Base-by-base conservation (phyloP, 1,139 yeast genomes). In the Suhomyces yuchorum region DNA sequence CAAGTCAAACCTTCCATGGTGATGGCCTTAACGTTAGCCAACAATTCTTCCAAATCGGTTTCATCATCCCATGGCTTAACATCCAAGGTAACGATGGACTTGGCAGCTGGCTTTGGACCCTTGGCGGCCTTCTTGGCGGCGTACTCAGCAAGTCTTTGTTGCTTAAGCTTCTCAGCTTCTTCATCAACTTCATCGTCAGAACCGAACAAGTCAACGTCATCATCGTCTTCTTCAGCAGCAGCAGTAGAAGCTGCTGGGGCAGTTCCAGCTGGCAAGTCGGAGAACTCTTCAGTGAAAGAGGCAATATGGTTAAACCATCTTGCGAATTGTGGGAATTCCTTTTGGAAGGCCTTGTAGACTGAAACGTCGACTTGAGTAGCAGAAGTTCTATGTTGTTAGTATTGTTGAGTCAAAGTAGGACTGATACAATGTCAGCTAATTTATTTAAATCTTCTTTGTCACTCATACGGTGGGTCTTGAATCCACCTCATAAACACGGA, bases 21-120 rank as follows among this genome's bases (percentile, higher is more conserved):
- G 64, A 92, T 74, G 60, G 80, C 70, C 84, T 90, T 91, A 68
- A 91, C 97, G 74, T 84, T 82, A 53, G 85, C 92, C 64, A 89
- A 77, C 78, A 93, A 73, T 75, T 85, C 85, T 52, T 93, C 96
- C 73, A 95, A 82, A 72, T 92, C 85, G 61, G 99, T 93, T 82
- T 93, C 98, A 68, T 93, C 98, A 77, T 93, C 99, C 99, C 99
- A 93, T 78, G 97, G 98, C 87, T 93, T 93, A 64, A 93, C 96
- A 66, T 93, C 99, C 67, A 93, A 70, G 66, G 99, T 93, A 67
- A 93, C 96, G 62, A 91, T 80, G 56, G 98, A 89, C 84, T 93
- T 93, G 70, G 99, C 98, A 75, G 97, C 96, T 67, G 97, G 90
- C 84, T 90, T 90, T 67, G 98, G 90, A 72, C 96, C 96, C 80